Evolutionary conservation across 148 eudicot genomes (phyloP).

Genomic region (Dianthus caryophyllus): DNA sequence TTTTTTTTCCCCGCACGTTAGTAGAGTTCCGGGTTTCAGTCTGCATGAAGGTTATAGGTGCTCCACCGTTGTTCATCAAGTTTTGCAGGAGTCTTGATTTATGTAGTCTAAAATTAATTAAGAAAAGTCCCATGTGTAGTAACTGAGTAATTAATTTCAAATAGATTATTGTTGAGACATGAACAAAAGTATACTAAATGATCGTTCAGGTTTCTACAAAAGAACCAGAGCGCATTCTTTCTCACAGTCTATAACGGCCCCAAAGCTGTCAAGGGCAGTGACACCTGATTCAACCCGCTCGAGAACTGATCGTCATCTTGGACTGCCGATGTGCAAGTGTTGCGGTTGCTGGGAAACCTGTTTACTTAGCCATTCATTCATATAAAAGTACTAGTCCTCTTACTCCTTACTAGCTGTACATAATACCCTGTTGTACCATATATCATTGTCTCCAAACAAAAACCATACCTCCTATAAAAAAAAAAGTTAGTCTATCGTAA

Average conservation of each 20-base stretch:
- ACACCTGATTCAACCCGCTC: too few relatives aligned
- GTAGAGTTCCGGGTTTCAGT: background rate
- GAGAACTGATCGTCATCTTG: background rate
- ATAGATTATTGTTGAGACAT: background rate
- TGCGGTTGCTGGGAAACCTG: conserved; percentile 8
- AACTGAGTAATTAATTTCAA: background rate
- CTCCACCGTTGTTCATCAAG: too few relatives aligned
- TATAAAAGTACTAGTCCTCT: conserved; percentile 9
- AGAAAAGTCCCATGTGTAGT: too few relatives aligned
- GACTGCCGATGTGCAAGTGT: background rate
- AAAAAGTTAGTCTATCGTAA: too few relatives aligned
- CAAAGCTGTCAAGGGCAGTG: conserved; percentile 42
- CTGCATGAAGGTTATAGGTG: background rate
- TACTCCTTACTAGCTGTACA: conserved; percentile 19
- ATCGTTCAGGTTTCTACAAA: conserved; percentile 68
- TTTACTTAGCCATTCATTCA: background rate
- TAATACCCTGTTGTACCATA: too few relatives aligned
- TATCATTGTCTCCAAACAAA: too few relatives aligned
- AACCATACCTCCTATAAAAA: too few relatives aligned
- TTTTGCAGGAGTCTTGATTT: too few relatives aligned
- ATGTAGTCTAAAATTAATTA: too few relatives aligned
- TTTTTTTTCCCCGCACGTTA: too few relatives aligned
- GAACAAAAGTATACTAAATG: background rate
- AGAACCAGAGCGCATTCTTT: conserved; percentile 67
- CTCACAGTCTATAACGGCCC: conserved; percentile 55